Evolutionary conservation across 2,329 filamentous ascomycete genomes (phyloP).

Genomic region (Clonostachys solani): DNA sequence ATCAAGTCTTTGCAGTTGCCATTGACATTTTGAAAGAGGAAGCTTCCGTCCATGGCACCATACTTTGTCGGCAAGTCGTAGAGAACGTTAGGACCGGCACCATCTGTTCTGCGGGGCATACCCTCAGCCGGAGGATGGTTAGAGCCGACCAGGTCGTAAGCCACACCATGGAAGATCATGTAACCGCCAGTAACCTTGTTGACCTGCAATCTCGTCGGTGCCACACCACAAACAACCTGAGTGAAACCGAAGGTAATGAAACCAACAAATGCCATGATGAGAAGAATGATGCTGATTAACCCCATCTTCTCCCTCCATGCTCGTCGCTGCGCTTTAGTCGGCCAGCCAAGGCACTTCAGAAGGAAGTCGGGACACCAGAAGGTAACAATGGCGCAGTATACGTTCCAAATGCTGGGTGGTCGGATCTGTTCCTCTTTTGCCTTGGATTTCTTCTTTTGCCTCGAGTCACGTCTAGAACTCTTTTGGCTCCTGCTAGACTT

Average conservation of each 20-base stretch:
- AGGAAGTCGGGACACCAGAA: constrained; percentile 92
- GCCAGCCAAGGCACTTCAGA: constrained; percentile 80
- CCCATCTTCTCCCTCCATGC: constrained; percentile 99
- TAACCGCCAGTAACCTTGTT: constrained; percentile 80
- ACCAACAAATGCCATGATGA: constrained; percentile 85
- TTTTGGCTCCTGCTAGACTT: constrained; percentile 60
- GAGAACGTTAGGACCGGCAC: constrained; percentile 68
- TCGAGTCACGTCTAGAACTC: constrained; percentile 20
- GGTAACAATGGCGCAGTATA: constrained; percentile 90
- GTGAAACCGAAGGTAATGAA: constrained; percentile 98
- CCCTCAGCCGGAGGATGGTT: constrained; percentile 77
- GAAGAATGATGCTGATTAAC: constrained; percentile 85
- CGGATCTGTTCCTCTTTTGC: constrained; percentile 60
- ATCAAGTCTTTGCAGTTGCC: constrained; percentile 93
- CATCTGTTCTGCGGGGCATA: constrained; percentile 53
- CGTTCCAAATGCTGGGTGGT: constrained; percentile 87
- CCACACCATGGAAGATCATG: constrained; percentile 94
- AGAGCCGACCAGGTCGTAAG: constrained; percentile 77
- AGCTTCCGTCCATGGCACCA: constrained; percentile 89
- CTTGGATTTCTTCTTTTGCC: constrained; percentile 40
- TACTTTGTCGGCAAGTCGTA: constrained; percentile 81
- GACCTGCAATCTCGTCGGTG: constrained; percentile 68
- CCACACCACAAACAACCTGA: constrained; percentile 73
- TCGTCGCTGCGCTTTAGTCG: constrained; percentile 78
- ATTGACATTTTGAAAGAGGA: constrained; percentile 98